These are phyloP conservation scores for Mucor piriformis DNA, from an alignment of 371 early-diverging fungal genomes.

Conservation along the genomic window DNA sequence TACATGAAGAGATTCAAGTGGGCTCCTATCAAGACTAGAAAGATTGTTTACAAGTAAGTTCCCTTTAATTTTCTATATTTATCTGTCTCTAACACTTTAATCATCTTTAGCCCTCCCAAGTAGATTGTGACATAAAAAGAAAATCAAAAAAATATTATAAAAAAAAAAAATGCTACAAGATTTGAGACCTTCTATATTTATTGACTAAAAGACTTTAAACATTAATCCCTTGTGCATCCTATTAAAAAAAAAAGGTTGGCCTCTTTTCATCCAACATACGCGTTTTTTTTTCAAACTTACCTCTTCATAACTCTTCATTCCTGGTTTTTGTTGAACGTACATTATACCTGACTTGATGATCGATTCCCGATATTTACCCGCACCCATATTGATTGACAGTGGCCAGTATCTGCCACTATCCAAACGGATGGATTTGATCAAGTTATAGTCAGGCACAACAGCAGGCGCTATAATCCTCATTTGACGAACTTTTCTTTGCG, in stretches of 20 bases:
- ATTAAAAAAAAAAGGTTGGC: neutral
- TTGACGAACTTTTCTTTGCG: conserved; percentile 11
- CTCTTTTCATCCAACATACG: neutral
- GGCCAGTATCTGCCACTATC: conserved; percentile 66
- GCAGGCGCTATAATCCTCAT: conserved; percentile 61
- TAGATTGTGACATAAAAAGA: conserved; percentile 14
- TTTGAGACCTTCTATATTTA: neutral
- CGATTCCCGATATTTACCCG: conserved; percentile 25
- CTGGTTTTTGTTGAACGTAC: conserved; percentile 30
- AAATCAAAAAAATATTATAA: neutral
- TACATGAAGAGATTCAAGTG: conserved; percentile 84
- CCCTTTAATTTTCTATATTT: neutral
- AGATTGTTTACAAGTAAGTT: conserved; percentile 74
- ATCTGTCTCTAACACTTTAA: neutral
- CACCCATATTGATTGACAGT: conserved; percentile 50
- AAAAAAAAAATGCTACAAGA: neutral
- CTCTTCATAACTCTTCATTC: conserved; percentile 22
- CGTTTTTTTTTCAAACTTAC: conserved; percentile 5
- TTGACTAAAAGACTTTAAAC: no score
- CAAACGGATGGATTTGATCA: conserved; percentile 57
- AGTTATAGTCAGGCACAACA: conserved; percentile 62
- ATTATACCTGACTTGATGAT: conserved; percentile 38
- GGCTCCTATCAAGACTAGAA: conserved; percentile 79
- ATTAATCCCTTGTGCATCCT: conserved; percentile 19
- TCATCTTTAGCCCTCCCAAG: conserved; percentile 22